phyloP scores from a whole-genome alignment of 768 basidiomycete species.

The Podaxis sp. region DNA sequence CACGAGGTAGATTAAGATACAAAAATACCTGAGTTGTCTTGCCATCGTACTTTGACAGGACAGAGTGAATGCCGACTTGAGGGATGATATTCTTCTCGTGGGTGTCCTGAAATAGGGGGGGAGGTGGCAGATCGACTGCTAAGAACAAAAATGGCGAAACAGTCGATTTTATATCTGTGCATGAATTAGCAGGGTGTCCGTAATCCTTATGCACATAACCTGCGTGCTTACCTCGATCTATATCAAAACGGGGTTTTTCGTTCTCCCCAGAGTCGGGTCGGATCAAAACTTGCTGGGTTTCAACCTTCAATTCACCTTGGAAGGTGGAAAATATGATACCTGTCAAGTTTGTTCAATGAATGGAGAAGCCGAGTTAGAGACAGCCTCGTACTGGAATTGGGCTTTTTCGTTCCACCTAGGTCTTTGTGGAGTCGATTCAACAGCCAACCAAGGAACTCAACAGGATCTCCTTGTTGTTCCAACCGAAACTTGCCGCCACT shows the following conservation, averaged over 20 bases:
- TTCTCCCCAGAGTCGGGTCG: constrained; percentile 73
- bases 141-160: constrained; percentile 94
- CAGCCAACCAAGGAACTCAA: constrained; percentile 95
- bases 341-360: constrained; percentile 29
- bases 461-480: constrained; percentile 93
- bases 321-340: constrained; percentile 93
- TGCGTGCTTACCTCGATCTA: constrained; percentile 74
- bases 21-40: constrained; percentile 75
- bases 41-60: constrained; percentile 94
- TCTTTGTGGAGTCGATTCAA: constrained; percentile 92
- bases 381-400: constrained; percentile 73
- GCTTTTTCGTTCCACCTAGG: constrained; percentile 91
- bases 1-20: background rate
- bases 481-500: constrained; percentile 90
- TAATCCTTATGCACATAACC: constrained; percentile 13
- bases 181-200: constrained; percentile 10
- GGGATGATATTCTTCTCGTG: constrained; percentile 99
- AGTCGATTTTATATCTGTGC: constrained; percentile 77
- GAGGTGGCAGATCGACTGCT: constrained; percentile 93
- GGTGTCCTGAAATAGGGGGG: constrained; percentile 95
- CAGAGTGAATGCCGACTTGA: constrained; percentile 88
- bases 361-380: constrained; percentile 16
- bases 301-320: constrained; percentile 90
- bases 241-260: constrained; percentile 89
- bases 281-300: constrained; percentile 91